These are phyloP conservation scores for Ricinus communis DNA, from an alignment of 345 rosid genomes.

Conservation along the genomic window DNA sequence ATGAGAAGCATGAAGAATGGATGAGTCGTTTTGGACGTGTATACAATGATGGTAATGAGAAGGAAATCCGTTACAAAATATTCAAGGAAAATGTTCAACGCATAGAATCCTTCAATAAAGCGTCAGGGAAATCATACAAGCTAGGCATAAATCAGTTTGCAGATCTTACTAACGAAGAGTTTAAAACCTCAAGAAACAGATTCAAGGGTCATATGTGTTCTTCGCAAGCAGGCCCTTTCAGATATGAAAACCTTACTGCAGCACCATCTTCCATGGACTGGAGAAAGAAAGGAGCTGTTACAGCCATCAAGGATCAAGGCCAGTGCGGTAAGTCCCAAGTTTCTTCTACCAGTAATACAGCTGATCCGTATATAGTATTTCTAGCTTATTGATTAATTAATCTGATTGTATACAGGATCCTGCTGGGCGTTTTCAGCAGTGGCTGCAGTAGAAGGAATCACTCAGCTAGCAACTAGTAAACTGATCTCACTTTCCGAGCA, in stretches of 20 bases:
- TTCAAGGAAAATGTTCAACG: conserved; percentile 16
- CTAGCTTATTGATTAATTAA: too few relatives aligned
- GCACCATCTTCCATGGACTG: conserved; percentile 14
- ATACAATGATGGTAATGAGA: conserved; percentile 16
- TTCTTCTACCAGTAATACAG: too few relatives aligned
- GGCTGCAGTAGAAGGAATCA: conserved; percentile 48
- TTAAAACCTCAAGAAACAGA: conserved; percentile 11
- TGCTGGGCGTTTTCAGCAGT: conserved; percentile 60
- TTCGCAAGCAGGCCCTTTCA: conserved; percentile 18
- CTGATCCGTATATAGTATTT: background rate
- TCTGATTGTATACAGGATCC: conserved; percentile 26
- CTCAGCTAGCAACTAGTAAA: conserved; percentile 28
- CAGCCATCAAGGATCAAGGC: conserved; percentile 23
- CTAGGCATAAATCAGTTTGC: conserved; percentile 13
- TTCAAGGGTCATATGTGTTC: conserved; percentile 18
- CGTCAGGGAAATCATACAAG: conserved; percentile 1
- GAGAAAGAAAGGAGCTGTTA: conserved; percentile 20
- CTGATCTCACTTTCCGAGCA: conserved; percentile 43
- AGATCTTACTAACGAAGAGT: conserved; percentile 20
- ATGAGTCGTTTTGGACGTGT: conserved; percentile 9
- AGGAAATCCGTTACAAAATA: conserved; percentile 2
- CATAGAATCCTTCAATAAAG: conserved; percentile 1
- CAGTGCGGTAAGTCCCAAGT: conserved; percentile 10
- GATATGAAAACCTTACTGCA: conserved; percentile 16
- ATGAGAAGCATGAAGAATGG: conserved; percentile 7